phyloP scores from a whole-genome alignment of 1,139 yeast species.

The Lodderomyces metapsilosis region DNA sequence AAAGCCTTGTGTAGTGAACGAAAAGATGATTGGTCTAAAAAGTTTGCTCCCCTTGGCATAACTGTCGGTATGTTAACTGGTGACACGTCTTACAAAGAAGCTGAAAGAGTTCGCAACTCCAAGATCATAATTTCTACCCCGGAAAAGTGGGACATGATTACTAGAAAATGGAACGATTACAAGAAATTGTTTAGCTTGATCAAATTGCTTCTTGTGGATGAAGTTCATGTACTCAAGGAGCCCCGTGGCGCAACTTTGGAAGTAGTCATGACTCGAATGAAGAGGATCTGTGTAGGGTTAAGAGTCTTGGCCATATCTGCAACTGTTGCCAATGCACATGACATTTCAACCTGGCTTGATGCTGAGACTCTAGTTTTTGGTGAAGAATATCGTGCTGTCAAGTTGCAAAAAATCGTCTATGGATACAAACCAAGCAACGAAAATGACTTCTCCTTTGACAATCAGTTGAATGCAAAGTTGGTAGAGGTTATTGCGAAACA shows the following conservation, averaged over 20 bases:
- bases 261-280: constrained; percentile 53
- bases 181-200: constrained; percentile 35
- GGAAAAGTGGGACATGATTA: constrained; percentile 56
- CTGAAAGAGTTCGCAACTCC: constrained; percentile 39
- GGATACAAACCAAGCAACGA: constrained; percentile 36
- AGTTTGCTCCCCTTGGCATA: constrained; percentile 31
- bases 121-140: constrained; percentile 55
- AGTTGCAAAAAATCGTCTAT: constrained; percentile 37
- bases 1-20: constrained; percentile 50
- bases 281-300: constrained; percentile 31
- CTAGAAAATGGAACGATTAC: constrained; percentile 49
- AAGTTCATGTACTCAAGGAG: constrained; percentile 49
- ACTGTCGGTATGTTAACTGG: constrained; percentile 50
- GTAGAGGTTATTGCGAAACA: constrained; percentile 33
- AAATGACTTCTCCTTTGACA: constrained; percentile 47
- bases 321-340: constrained; percentile 51
- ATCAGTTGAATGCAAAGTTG: constrained; percentile 36
- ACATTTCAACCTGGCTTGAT: constrained; percentile 46
- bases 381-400: constrained; percentile 47
- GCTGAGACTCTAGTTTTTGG: constrained; percentile 40
- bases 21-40: constrained; percentile 40
- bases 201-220: constrained; percentile 47
- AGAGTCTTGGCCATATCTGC: constrained; percentile 55
- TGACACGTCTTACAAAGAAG: constrained; percentile 42
- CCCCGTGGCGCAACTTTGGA: constrained; percentile 52